Conservation (phyloP, 2,329 filamentous ascomycete genomes). For the Calonectria pseudoreteaudii region DNA sequence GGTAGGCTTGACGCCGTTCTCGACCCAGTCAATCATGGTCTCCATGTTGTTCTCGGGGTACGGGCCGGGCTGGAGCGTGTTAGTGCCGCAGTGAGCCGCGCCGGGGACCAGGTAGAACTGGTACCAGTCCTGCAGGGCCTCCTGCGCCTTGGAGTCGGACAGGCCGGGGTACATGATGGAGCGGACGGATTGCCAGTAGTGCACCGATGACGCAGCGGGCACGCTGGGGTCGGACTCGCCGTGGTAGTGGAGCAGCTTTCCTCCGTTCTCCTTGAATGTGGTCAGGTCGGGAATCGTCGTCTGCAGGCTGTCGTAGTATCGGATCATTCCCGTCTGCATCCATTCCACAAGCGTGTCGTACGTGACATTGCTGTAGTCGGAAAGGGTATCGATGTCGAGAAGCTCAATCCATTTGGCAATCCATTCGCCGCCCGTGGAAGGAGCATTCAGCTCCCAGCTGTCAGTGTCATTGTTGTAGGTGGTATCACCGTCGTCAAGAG, state of each 20-base stretch:
- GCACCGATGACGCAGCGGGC: slow-evolving; percentile 64
- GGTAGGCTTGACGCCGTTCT: slow-evolving; percentile 61
- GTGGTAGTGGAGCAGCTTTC: slow-evolving; percentile 70
- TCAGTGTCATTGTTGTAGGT: slow-evolving; percentile 48
- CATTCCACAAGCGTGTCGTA: slow-evolving; percentile 67
- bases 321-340: slow-evolving; percentile 62
- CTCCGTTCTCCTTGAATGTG: slow-evolving; percentile 60
- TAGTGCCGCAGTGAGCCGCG: slow-evolving; percentile 62
- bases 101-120: slow-evolving; percentile 66
- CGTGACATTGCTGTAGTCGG: slow-evolving; percentile 58
- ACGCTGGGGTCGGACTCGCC: slow-evolving; percentile 66
- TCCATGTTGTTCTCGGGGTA: slow-evolving; percentile 72
- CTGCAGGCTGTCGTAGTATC: slow-evolving; percentile 63
- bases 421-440: slow-evolving; percentile 48
- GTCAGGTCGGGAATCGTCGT: slow-evolving; percentile 67
- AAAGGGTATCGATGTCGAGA: slow-evolving; percentile 54
- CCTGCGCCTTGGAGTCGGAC: slow-evolving; percentile 50
- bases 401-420: slow-evolving; percentile 56
- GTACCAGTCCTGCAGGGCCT: slow-evolving; percentile 65
- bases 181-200: slow-evolving; percentile 67
- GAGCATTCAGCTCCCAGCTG: slow-evolving; percentile 48
- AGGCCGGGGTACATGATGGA: slow-evolving; percentile 52
- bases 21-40: slow-evolving; percentile 77
- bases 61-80: slow-evolving; percentile 57
- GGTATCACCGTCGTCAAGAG: slow-evolving; percentile 47